Conservation (phyloP, 2,329 filamentous ascomycete species). For the Trichoderma sp. region DNA sequence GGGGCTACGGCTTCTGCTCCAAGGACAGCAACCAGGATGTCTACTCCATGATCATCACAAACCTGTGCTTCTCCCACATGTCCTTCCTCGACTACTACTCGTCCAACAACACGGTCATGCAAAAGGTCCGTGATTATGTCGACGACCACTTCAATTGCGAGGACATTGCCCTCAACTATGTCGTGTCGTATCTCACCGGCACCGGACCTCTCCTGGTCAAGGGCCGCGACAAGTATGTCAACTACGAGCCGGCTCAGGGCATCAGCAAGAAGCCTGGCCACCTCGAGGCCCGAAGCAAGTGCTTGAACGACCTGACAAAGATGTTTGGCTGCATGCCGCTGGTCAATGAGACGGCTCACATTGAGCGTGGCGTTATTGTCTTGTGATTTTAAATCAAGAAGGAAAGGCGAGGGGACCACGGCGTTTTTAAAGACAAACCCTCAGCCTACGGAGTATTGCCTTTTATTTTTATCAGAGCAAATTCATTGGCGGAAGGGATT, state of each 20-base stretch:
- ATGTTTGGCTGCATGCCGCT: conserved; percentile 38
- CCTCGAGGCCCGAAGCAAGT: conserved; percentile 35
- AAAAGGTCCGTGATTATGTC: conserved; percentile 37
- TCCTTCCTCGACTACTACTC: conserved; percentile 41
- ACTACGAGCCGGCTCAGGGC: conserved; percentile 32
- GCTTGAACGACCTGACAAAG: conserved; percentile 36
- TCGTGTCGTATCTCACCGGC: conserved; percentile 35
- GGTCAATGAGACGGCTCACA: conserved; percentile 34
- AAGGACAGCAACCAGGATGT: conserved; percentile 27
- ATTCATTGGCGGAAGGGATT: neutral
- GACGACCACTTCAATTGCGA: conserved; percentile 42
- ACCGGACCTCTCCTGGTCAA: conserved; percentile 36
- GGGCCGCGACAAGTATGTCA: conserved; percentile 35
- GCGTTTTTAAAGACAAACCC: neutral
- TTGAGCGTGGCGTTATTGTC: conserved; percentile 34
- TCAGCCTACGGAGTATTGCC: neutral
- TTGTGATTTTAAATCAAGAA: conserved; percentile 21
- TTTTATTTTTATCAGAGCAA: neutral
- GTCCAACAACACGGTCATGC: conserved; percentile 33
- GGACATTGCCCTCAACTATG: conserved; percentile 41
- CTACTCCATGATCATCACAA: conserved; percentile 40
- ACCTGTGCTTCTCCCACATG: conserved; percentile 39
- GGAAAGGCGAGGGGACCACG: neutral
- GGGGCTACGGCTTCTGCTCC: conserved; percentile 36
- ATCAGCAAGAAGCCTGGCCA: conserved; percentile 36